Base-by-base conservation (phyloP, 202 grass and related monocot genomes). In the Musa balbisiana region DNA sequence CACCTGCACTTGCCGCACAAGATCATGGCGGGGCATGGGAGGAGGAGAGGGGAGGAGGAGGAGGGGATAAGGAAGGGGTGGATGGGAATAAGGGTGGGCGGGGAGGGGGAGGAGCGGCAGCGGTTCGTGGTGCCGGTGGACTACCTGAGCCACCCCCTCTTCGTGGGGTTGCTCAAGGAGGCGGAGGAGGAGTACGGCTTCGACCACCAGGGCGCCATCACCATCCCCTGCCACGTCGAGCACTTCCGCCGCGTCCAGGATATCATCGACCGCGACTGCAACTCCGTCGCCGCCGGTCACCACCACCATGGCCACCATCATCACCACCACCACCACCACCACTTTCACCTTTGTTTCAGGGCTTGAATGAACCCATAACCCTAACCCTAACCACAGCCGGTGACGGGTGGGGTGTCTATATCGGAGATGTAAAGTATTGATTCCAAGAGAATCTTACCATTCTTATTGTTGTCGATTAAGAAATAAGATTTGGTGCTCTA, bases 151-250 rank as follows among this genome's bases (percentile, higher is more conserved):
- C 90, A 97, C 83, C 93, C 88, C 27, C 82, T 97, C 21, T 97
- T 97, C 83, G 80, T 91, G 75, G 87, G 79, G 24, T 84, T 97
- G 26, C 88, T 97, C 51, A 85, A 91, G 93, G 90, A 84, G 84
- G 93, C 93, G 11, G 93, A 91, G 85, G 93, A 93, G 66, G 93
- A 97, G 82, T 97, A 87, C 82, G 93, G 93, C 8, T 97, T 97
- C 81, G 56, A 77, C 78, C 93, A 97, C 49, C 86, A 97, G 87
- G 93, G 93, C 43, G 86, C 88, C 27, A 92, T 97, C 84, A 92
- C 90, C 74, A 92, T 97, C 82, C 93, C 93, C 59, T 97, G 93
- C 88, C 86, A 84, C 78, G 87, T 97, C 24, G 93, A 97, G 62
- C 81, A 91, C 90, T 97, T 97, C 81, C 85, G 88, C 70, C 86